These are phyloP conservation scores for Macrocybe gigantea DNA, from an alignment of 768 basidiomycete genomes.

Conservation along the genomic window DNA sequence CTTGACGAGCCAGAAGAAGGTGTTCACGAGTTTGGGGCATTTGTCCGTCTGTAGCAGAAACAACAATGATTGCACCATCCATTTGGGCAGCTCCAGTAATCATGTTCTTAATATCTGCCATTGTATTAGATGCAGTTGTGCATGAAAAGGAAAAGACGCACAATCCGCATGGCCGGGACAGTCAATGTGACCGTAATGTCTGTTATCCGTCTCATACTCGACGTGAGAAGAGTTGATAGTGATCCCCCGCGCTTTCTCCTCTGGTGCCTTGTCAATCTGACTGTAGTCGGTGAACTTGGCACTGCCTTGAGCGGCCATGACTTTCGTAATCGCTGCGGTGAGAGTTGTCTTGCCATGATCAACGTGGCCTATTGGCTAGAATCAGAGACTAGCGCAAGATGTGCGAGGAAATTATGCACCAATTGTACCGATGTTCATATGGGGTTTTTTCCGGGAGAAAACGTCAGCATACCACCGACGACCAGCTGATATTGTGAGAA, in stretches of 20 bases:
- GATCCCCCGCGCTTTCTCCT: slow-evolving; percentile 99
- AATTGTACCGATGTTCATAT: slow-evolving; percentile 95
- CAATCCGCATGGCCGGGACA: slow-evolving; percentile 97
- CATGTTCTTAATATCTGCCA: slow-evolving; percentile 92
- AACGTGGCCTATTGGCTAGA: slow-evolving; percentile 63
- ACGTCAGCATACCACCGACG: slow-evolving; percentile 75
- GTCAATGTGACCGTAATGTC: slow-evolving; percentile 98
- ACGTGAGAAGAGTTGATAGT: slow-evolving; percentile 99
- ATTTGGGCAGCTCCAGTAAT: slow-evolving; percentile 98
- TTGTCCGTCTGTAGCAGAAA: slow-evolving; percentile 97
- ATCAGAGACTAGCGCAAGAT: not conserved
- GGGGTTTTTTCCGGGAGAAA: slow-evolving; percentile 75
- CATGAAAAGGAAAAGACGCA: slow-evolving; percentile 27
- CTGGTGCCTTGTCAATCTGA: slow-evolving; percentile 98
- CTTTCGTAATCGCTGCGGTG: slow-evolving; percentile 93
- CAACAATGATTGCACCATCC: slow-evolving; percentile 94
- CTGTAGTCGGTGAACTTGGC: slow-evolving; percentile 92
- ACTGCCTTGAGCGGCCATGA: slow-evolving; percentile 71
- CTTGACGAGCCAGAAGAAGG: slow-evolving; percentile 93
- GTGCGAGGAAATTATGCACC: slow-evolving; percentile 37
- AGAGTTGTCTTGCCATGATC: slow-evolving; percentile 99
- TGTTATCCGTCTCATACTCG: slow-evolving; percentile 87
- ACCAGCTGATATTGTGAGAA: slow-evolving; percentile 28
- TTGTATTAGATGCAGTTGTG: slow-evolving; percentile 8
- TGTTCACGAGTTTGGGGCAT: slow-evolving; percentile 99